Base-by-base conservation (phyloP, 2,329 filamentous ascomycete species). In the Graphilbum sp. region DNA sequence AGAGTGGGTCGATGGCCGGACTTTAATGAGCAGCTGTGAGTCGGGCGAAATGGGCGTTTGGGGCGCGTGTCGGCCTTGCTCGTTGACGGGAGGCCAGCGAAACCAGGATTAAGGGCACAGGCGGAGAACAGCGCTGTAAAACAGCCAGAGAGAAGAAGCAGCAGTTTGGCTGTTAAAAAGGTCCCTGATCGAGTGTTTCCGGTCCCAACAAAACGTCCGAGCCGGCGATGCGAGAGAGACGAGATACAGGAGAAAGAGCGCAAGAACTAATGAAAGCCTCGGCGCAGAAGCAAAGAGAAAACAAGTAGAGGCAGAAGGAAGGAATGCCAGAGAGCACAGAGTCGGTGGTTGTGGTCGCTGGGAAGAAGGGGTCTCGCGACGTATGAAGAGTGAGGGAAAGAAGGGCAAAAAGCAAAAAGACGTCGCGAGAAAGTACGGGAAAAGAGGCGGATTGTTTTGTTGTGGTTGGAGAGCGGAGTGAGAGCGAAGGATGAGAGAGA, bases 191-290 rank as follows among this genome's bases (percentile, higher is more conserved):
- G n/a, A n/a, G n/a, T n/a, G n/a, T n/a, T n/a, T n/a, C n/a, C n/a
- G n/a, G n/a, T n/a, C n/a, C n/a, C n/a, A n/a, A n/a, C n/a, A n/a
- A 34, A 32, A 32, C 23, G 30, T 20, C 33, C n/a, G n/a, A n/a
- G n/a, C n/a, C n/a, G n/a, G n/a, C n/a, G n/a, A n/a, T n/a, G n/a
- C n/a, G n/a, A n/a, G n/a, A n/a, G n/a, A n/a, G n/a, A n/a, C n/a
- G n/a, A n/a, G 23, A 34, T 13, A 35, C 24, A 15, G 17, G 6
- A 24, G 19, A 37, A 25, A 18, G 34, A 37, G 51, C 48, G 53
- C 63, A 62, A 69, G 58, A 56, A 58, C 65, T 67, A 69, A 53
- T 54, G 44, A 68, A 57, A 59, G 55, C 50, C 54, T 58, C 54
- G 51, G 45, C 45, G 41, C 45, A 34, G 49, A 46, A 43, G 32